These are phyloP conservation scores for Thraustotheca clavata DNA, from an alignment of 352 stramenopile genomes.

Conservation along the genomic window DNA sequence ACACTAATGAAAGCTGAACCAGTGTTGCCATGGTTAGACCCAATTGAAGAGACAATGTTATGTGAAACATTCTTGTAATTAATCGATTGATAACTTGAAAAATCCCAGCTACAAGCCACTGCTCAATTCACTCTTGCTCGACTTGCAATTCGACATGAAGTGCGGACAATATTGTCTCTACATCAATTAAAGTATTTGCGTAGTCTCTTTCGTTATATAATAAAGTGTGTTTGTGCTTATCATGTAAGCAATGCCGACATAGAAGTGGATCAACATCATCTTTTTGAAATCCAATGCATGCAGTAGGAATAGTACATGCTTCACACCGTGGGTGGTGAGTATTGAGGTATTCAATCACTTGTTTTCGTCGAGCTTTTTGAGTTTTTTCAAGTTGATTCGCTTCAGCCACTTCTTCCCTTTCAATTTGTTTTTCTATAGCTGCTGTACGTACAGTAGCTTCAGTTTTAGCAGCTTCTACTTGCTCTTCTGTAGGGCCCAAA, in stretches of 20 bases:
- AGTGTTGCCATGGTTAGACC: too few relatives aligned
- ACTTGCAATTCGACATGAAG: neutral
- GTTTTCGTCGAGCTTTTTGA: conserved; percentile 37
- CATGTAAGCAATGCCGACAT: conserved; percentile 71
- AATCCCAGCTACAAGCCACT: too few relatives aligned
- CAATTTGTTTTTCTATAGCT: conserved; percentile 21
- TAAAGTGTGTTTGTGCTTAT: conserved; percentile 53
- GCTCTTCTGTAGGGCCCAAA: conserved; percentile 73
- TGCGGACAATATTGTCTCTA: neutral
- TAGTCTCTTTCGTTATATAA: conserved; percentile 25
- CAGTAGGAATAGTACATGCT: conserved; percentile 50
- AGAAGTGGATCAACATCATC: conserved; percentile 56
- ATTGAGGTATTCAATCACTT: conserved; percentile 50
- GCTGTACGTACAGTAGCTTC: neutral
- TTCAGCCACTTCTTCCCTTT: conserved; percentile 34
- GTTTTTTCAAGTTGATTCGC: conserved; percentile 31
- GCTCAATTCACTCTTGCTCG: too few relatives aligned
- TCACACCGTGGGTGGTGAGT: conserved; percentile 47
- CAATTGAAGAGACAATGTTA: too few relatives aligned
- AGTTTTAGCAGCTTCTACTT: conserved; percentile 28
- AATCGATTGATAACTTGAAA: too few relatives aligned
- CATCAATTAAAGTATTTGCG: neutral
- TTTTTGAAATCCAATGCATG: conserved; percentile 67
- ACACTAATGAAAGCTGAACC: too few relatives aligned
- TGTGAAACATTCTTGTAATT: too few relatives aligned